These are phyloP conservation scores for Saccharomyces uvarum DNA, from an alignment of 1,139 yeast genomes.

Conservation along the genomic window DNA sequence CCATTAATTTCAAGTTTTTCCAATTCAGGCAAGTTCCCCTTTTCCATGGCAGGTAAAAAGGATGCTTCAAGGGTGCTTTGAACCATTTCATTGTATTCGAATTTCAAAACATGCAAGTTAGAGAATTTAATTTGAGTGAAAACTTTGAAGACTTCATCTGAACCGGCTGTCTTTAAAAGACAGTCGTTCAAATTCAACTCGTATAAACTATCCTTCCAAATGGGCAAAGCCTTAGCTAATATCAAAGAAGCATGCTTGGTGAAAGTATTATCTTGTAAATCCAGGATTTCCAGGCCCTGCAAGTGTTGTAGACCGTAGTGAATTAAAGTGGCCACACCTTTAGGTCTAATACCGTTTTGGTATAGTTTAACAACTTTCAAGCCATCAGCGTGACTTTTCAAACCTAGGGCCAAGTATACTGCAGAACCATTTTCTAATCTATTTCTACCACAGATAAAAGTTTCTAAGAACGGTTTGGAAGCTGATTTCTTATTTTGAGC, in stretches of 20 bases:
- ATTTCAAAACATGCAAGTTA: constrained; percentile 50
- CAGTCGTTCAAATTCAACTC: constrained; percentile 89
- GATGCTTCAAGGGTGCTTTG: constrained; percentile 46
- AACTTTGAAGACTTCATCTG: constrained; percentile 45
- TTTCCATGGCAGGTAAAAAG: constrained; percentile 46
- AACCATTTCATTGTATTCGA: constrained; percentile 88
- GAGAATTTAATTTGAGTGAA: constrained; percentile 37
- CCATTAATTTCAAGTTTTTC: constrained; percentile 78
- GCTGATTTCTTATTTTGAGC: constrained; percentile 52
- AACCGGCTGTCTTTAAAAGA: constrained; percentile 72
- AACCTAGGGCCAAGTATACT: constrained; percentile 65
- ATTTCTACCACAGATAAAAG: constrained; percentile 93
- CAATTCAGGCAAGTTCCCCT: constrained; percentile 52
- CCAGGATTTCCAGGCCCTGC: constrained; percentile 57
- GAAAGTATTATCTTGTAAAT: constrained; percentile 91
- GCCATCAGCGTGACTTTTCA: constrained; percentile 59
- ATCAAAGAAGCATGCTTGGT: constrained; percentile 77
- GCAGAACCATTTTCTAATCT: constrained; percentile 91
- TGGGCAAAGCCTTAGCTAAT: constrained; percentile 49
- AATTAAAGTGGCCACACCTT: constrained; percentile 72
- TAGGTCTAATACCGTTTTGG: constrained; percentile 95
- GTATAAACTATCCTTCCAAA: constrained; percentile 48
- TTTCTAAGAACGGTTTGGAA: constrained; percentile 45
- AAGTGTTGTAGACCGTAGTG: constrained; percentile 62
- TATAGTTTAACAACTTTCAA: constrained; percentile 72